Evolutionary conservation across 2,329 filamentous ascomycete genomes (phyloP), one percentile per base, ranked within the genome.

Genomic region (Tolypocladium sp.): DNA sequence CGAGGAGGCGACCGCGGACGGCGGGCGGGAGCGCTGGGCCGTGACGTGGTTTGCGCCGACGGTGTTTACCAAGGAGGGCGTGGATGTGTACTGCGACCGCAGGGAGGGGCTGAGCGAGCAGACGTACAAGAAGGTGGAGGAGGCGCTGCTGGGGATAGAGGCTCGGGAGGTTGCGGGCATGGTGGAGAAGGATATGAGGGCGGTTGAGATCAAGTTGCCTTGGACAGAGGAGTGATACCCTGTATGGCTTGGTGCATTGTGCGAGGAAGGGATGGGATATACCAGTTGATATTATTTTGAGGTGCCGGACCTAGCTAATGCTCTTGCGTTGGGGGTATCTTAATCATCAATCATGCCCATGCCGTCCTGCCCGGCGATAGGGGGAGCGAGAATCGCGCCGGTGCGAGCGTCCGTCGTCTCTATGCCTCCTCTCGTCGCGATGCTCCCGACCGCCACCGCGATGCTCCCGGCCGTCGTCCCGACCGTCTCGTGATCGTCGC

Each of bases 1-100:
- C 6, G 82, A 87, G 68, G 69, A 71, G 27, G 66, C 69, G 40
- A 64, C 73, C 27, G 70, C 73, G 17, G 76, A 71, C 38, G 74
- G 73, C 1, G 70, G 67, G 10, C 70, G 66, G 55, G 82, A 85
- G 71, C 79, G 81, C 65, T 96, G 90, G 89, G 85, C 83, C 1
- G 89, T 96, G 17, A 95, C 90, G 5, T 93, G 88, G 80, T 96
- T 96, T 72, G 86, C 87, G 63, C 87, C 89, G 68, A 95, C 90
- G 30, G 65, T 92, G 52, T 95, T 96, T 66, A 94, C 91, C 8
- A 88, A 88, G 63, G 89, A 91, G 59, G 91, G 91, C 0, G 68
- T 96, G 37, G 91, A 96, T 73, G 73, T 95, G 12, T 94, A 93
- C 71, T 86, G 84, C 53, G 80, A 88, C 65, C 77, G 80, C 20